Evolutionary conservation across 495 filamentous ascomycete species (phyloP), one percentile per base, ranked within the genome.

Genomic region (Clohesyomyces aquaticus): DNA sequence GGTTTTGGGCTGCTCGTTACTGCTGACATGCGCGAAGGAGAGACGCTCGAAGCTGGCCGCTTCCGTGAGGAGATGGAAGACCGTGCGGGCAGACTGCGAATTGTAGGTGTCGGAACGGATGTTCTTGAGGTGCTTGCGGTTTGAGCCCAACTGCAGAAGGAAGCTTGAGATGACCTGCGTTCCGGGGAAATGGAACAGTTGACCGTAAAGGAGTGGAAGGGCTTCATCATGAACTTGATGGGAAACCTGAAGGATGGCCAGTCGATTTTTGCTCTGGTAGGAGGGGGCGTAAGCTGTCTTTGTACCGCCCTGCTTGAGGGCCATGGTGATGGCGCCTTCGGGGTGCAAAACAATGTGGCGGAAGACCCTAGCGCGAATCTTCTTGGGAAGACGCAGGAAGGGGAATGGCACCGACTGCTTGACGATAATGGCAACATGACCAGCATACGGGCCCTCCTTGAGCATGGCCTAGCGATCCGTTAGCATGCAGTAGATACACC

Each of bases 371-470:
- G 19, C n/a, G 27, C 51, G 57, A 52, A 67, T 29, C 14, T 8
- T 11, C 2, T 22, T 16, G 4, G 51, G 60, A 9, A 63, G 60
- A 3, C 22, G 11, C 22, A 63, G n/a, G 41, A 63, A 4, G 1
- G 16, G 60, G 52, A 67, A 67, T 4, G 58, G 58, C 16, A 18
- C 27, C 2, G 38, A 41, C 19, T 67, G 58, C 38, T 67, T 62
- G 3, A 67, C 6, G 50, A 67, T 51, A 25, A 60, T 48, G 42
- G 58, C 64, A 11, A 67, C 52, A 27, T 61, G 43, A 12, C 58
- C 64, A 46, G 42, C 48, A 38, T 66, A 61, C 3, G 22, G 23
- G 11, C 63, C 63, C 26, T 60, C 56, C 1, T 55, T 23, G 22
- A 66, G 55, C 2, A 66, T 38, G 10, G 55, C 49, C 55, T 65